phyloP scores from a whole-genome alignment of 331 rosid species.

The Arachis monticola region DNA sequence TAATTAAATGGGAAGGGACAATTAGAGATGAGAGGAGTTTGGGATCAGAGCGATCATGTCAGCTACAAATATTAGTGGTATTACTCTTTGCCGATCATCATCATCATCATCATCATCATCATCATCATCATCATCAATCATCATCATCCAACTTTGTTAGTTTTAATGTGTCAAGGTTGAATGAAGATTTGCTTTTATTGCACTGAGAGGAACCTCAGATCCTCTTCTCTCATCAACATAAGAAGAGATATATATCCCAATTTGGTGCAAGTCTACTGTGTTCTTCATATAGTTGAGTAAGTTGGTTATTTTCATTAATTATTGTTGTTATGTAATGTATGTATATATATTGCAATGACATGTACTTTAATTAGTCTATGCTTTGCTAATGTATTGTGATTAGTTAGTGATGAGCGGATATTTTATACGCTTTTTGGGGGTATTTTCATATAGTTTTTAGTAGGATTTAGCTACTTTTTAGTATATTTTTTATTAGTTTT shows the following conservation, averaged over 20 bases:
- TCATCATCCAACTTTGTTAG: slow-evolving; percentile 52
- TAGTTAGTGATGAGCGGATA: slow-evolving; percentile 6
- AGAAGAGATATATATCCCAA: background rate
- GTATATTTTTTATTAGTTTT: too few relatives aligned
- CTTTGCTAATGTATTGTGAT: slow-evolving; percentile 47
- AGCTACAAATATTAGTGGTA: slow-evolving; percentile 64
- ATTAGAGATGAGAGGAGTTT: slow-evolving; percentile 54
- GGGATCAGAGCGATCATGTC: slow-evolving; percentile 99
- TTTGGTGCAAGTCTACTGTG: slow-evolving; percentile 38
- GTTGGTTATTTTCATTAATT: slow-evolving; percentile 41
- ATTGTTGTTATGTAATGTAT: slow-evolving; percentile 36
- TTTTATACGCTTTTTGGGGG: too few relatives aligned
- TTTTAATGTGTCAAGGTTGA: slow-evolving; percentile 72
- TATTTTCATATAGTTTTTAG: too few relatives aligned
- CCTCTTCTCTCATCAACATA: slow-evolving; percentile 63
- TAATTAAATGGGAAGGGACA: slow-evolving; percentile 7
- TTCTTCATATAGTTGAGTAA: slow-evolving; percentile 46
- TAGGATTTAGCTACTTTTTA: too few relatives aligned
- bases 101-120: too few relatives aligned
- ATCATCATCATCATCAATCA: too few relatives aligned
- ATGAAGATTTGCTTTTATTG: slow-evolving; percentile 44
- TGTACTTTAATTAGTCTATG: background rate
- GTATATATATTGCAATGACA: slow-evolving; percentile 50
- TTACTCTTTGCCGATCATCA: too few relatives aligned
- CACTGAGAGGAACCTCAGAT: slow-evolving; percentile 99